phyloP scores from a whole-genome alignment of 352 stramenopile genomes.

The Pythium sukuiense region DNA sequence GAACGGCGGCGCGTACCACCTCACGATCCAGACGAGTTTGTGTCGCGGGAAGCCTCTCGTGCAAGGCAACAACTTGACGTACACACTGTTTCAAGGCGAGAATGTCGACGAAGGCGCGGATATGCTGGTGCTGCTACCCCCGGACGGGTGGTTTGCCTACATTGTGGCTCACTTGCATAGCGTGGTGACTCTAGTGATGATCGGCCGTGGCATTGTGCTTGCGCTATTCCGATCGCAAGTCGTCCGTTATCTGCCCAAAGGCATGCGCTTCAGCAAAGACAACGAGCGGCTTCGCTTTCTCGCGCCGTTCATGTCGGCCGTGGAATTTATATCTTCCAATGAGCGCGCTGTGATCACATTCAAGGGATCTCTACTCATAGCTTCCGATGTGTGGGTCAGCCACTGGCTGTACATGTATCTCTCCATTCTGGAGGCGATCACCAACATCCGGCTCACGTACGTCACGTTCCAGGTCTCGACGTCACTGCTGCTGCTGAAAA shows the following conservation, averaged over 20 bases:
- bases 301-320: conserved; percentile 43
- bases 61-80: conserved; percentile 34
- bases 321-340: conserved; percentile 33
- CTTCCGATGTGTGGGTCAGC: conserved; percentile 63
- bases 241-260: conserved; percentile 44
- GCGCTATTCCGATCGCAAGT: conserved; percentile 35
- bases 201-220: conserved; percentile 41
- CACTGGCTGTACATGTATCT: conserved; percentile 64
- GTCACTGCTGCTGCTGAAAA: conserved; percentile 46
- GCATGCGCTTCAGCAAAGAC: conserved; percentile 33
- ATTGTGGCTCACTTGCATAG: conserved; percentile 41
- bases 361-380: conserved; percentile 52
- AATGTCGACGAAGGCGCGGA: conserved; percentile 37
- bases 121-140: conserved; percentile 42
- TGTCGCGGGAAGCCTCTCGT: conserved; percentile 42
- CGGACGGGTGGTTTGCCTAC: conserved; percentile 35
- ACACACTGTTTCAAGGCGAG: conserved; percentile 43
- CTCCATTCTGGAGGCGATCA: conserved; percentile 48
- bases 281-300: conserved; percentile 38
- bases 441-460: conserved; percentile 48
- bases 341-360: conserved; percentile 44
- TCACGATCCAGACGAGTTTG: conserved; percentile 56
- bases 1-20: conserved; percentile 42
- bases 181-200: conserved; percentile 41
- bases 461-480: conserved; percentile 42